Evolutionary conservation across 2,329 filamentous ascomycete genomes (phyloP).

Genomic region (Clonostachys rosea): DNA sequence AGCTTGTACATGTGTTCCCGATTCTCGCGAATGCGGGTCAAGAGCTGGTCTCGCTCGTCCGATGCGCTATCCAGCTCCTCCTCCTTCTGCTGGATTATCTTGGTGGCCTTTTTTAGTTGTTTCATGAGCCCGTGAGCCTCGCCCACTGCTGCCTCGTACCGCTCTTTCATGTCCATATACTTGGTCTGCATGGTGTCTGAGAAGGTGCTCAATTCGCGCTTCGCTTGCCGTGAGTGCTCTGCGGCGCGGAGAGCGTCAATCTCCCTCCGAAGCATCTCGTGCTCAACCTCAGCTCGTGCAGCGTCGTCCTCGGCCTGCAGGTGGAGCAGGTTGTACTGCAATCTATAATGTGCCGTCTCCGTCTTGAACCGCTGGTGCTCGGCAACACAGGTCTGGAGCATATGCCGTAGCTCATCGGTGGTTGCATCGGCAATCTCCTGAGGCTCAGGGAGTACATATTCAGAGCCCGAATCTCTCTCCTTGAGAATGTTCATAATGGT

Average conservation of each 20-base stretch:
- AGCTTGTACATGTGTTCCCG: constrained; percentile 79
- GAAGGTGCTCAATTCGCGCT: constrained; percentile 44
- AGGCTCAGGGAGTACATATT: constrained; percentile 40
- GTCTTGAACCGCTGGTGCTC: constrained; percentile 65
- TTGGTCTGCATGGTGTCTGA: constrained; percentile 49
- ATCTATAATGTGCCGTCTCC: constrained; percentile 82
- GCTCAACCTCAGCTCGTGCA: constrained; percentile 84
- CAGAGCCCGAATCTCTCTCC: constrained; percentile 20
- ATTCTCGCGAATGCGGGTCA: constrained; percentile 84
- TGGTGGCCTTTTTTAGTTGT: constrained; percentile 69
- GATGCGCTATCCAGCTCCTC: constrained; percentile 65
- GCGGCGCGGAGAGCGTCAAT: constrained; percentile 76
- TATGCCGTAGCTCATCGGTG: constrained; percentile 48
- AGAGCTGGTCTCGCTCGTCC: constrained; percentile 73
- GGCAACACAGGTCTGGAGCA: constrained; percentile 49
- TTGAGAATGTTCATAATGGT: constrained; percentile 33
- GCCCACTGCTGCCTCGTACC: constrained; percentile 61
- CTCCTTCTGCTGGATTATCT: constrained; percentile 72
- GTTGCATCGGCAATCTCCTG: constrained; percentile 48
- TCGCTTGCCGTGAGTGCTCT: constrained; percentile 62
- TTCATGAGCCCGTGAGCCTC: constrained; percentile 61
- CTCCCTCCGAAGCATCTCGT: constrained; percentile 85
- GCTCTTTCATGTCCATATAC: constrained; percentile 58
- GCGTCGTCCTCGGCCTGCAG: constrained; percentile 82
- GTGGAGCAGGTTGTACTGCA: constrained; percentile 80